Base-by-base conservation (phyloP, 306 rosid genomes). In the Vigna unguiculata region DNA sequence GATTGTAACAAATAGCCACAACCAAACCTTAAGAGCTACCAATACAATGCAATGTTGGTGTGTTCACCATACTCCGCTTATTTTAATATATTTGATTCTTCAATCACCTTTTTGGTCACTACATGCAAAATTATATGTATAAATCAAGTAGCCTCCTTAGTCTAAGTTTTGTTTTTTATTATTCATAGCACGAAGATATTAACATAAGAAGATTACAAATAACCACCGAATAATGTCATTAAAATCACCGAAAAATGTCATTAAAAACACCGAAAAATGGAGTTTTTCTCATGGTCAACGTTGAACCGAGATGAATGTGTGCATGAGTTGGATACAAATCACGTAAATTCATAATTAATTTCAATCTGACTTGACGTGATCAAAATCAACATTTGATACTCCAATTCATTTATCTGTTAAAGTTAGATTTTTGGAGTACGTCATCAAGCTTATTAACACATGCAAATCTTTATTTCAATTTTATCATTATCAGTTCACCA, bases 41-140 rank as follows among this genome's bases (percentile, higher is more conserved):
- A 69, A 48, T 58, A 73, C 10, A 58, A 55, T 43, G 68, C 49
- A 49, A 41, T 2, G 3, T 25, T 24, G 28, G 17, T 59, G 78
- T 59, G 78, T 43, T 16, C 32, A 72, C 66, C 16, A 38, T 6
- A 54, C 66, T 19, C 15, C 53, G 21, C 7, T 72, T 72, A 36
- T 55, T 54, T n/a, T 32, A 53, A 34, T 54, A 6, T 48, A 6
- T 14, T 52, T 19, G 12, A 20, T 71, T 38, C 52, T 70, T 54
- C 52, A 11, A 9, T 14, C 21, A 7, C 52, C 73, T 16, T 24
- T 25, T 16, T 68, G 22, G 13, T 24, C 41, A 46, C 5, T 69
- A 7, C 76, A 34, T 53, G 51, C 64, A 19, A 19, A 36, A 16
- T 32, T 52, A 16, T 47, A 30, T 47, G 9, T 24, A 22, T 68